These are phyloP conservation scores for Rhodotorula babjevae DNA, from an alignment of 768 basidiomycete genomes.

Conservation along the genomic window DNA sequence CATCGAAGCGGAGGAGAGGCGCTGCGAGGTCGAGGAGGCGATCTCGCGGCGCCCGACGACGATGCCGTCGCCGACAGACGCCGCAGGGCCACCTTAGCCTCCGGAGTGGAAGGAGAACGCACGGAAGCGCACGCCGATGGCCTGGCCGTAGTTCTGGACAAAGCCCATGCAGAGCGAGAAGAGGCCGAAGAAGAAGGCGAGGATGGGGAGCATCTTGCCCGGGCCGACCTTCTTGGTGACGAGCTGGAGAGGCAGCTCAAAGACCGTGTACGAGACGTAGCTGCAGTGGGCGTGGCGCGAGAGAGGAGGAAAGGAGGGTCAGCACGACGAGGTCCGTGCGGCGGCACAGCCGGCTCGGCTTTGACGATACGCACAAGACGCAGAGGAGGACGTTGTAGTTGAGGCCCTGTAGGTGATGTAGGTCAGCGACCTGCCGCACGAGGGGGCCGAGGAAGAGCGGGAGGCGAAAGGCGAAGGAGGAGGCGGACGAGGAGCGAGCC, in stretches of 20 bases:
- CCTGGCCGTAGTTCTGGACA: conserved; percentile 18
- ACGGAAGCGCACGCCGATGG: conserved; percentile 28
- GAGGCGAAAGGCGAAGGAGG: too few relatives aligned
- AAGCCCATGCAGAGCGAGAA: conserved; percentile 32
- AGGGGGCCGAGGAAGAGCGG: background rate
- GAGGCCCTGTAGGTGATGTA: conserved; percentile 23
- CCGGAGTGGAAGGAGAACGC: too few relatives aligned
- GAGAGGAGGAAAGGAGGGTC: too few relatives aligned
- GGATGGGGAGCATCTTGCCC: conserved; percentile 13
- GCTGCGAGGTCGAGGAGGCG: too few relatives aligned
- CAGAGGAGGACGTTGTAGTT: conserved; percentile 11
- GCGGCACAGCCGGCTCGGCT: too few relatives aligned
- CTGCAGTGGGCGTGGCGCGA: background rate
- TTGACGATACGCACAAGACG: background rate
- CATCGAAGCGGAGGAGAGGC: too few relatives aligned
- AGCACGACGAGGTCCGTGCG: too few relatives aligned
- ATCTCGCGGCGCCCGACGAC: too few relatives aligned
- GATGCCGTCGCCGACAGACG: too few relatives aligned
- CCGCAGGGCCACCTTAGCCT: too few relatives aligned
- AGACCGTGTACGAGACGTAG: conserved; percentile 11
- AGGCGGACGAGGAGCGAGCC: background rate
- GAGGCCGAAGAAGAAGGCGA: conserved; percentile 22
- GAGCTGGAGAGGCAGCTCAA: background rate
- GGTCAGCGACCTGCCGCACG: too few relatives aligned
- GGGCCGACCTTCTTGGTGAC: conserved; percentile 18